Evolutionary conservation across 1,284 basidiomycete species (phyloP), one percentile per base, ranked within the genome.

Genomic region (Apiotrichum gracile): DNA sequence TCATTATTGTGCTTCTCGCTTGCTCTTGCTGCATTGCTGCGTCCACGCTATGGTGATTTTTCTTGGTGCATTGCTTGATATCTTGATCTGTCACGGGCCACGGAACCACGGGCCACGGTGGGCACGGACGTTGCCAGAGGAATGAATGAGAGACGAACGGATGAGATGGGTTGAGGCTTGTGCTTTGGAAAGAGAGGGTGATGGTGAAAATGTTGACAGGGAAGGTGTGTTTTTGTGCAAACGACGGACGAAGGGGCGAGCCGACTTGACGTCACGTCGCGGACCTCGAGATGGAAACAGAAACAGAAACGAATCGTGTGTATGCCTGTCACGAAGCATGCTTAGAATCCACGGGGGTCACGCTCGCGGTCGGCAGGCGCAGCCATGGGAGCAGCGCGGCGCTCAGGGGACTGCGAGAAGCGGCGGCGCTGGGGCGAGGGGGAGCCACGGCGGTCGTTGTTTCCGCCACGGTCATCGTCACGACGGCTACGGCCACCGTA

Each of bases 341-440:
- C n/a, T 29, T 47, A 37, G 34, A 27, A 47, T 24, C 22, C 22
- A n/a, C 46, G 46, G 35, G 35, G 34, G 25, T 47, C 46, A 22
- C 37, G 37, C 37, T 38, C 37, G 37, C 37, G 37, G 37, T 38
- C 37, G 19, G 24, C 41, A 7, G 24, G 13, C 3, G 41, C 17
- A 16, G 24, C 41, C 7, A 26, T 6, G 6, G 62, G 51, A 39
- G 57, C 53, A 43, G 63, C 55, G 25, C 69, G 62, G 25, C 67
- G 67, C 42, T 69, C 68, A n/a, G 68, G 67, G 17, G 69, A 69
- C 21, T 47, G 56, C 22, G 65, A 68, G 42, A 60, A 59, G 39
- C 67, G 56, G 38, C 58, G 55, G 42, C 65, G 61, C 6, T 57
- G 52, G 16, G 63, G 61, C 38, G 53, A 55, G 27, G 50, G 53